Conservation (phyloP, 1,284 basidiomycete genomes). For the Lentinus polychrous region DNA sequence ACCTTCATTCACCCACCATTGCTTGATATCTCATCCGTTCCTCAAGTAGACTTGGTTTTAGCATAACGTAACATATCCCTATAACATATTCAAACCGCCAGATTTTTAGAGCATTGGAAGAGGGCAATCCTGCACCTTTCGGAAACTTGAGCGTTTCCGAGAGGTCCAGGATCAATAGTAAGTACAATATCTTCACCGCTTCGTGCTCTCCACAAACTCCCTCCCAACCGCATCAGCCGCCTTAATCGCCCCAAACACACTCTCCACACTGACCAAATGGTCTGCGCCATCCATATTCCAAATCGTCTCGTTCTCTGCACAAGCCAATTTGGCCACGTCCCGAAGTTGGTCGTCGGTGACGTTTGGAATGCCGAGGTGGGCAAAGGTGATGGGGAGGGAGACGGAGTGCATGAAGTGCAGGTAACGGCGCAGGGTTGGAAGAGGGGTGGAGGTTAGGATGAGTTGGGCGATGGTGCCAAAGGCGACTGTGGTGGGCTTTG, state of each 20-base stretch:
- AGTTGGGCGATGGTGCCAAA: conserved; percentile 29
- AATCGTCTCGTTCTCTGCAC: conserved; percentile 26
- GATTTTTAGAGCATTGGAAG: no score
- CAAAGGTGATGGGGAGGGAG: conserved; percentile 26
- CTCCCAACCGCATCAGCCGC: conserved; percentile 26
- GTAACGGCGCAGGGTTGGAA: conserved; percentile 25
- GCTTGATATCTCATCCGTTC: no score
- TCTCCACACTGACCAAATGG: conserved; percentile 23
- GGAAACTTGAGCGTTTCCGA: no score
- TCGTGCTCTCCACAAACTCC: conserved; percentile 20
- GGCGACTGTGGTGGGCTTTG: conserved; percentile 16
- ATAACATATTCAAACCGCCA: no score
- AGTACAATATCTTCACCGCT: no score
- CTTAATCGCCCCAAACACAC: conserved; percentile 26
- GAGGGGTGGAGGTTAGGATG: conserved; percentile 21
- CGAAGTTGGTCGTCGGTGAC: conserved; percentile 25
- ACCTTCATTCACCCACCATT: no score
- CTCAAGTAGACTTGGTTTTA: no score
- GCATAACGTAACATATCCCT: no score
- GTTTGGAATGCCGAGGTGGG: conserved; percentile 24
- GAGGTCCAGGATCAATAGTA: no score
- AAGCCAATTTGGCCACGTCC: conserved; percentile 23
- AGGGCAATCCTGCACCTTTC: no score
- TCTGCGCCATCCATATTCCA: conserved; percentile 25
- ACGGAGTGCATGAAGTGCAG: conserved; percentile 27